These are phyloP conservation scores for Magnolia sinica DNA, from an alignment of 164 flowering plant genomes.

Conservation along the genomic window DNA sequence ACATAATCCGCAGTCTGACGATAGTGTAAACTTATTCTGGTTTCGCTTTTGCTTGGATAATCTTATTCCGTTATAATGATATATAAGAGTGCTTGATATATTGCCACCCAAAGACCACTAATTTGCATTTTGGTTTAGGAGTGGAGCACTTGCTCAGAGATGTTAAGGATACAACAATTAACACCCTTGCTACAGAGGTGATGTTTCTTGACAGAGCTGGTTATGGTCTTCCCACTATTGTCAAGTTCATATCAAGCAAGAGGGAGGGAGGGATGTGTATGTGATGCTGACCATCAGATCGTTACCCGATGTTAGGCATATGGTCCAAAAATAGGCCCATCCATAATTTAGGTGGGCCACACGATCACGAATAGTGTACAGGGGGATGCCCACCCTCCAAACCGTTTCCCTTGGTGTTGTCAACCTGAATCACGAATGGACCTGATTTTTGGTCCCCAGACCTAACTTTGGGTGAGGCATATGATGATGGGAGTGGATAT, in stretches of 20 bases:
- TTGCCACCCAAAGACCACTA: neutral
- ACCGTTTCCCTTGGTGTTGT: no score
- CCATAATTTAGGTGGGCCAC: no score
- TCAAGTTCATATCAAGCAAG: neutral
- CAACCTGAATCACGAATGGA: no score
- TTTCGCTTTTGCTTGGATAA: neutral
- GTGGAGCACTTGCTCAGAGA: conserved; percentile 98
- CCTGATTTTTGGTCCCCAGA: no score
- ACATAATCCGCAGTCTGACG: neutral
- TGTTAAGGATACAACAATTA: conserved; percentile 95
- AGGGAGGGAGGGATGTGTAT: no score
- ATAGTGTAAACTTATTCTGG: neutral
- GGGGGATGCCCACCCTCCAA: no score
- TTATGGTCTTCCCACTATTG: neutral
- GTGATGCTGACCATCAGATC: no score
- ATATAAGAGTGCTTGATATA: neutral
- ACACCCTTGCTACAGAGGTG: conserved; percentile 98
- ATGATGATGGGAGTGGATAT: no score
- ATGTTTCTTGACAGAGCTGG: conserved; percentile 1
- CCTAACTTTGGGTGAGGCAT: no score
- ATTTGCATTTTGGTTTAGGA: conserved; percentile 36
- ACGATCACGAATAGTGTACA: no score
- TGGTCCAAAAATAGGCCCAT: no score
- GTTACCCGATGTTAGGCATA: no score
- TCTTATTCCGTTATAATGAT: neutral